Base-by-base conservation (phyloP, 768 basidiomycete genomes). In the Hygrocybe coccinea region DNA sequence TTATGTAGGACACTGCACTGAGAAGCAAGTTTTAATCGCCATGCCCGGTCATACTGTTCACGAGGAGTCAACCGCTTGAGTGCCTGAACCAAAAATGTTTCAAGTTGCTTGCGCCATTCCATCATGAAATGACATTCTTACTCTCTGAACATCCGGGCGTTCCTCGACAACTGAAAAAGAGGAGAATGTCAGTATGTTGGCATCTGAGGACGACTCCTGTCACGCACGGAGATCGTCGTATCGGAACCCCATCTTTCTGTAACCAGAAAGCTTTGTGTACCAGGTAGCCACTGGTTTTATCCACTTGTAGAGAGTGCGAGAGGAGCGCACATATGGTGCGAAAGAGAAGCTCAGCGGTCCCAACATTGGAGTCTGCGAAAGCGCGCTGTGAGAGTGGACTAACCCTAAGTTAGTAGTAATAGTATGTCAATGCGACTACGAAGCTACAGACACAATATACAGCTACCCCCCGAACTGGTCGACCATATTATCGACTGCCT, bases 201-300 rank as follows among this genome's bases (percentile, higher is more conserved):
- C 24, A 21, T 21, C 25, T 50, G n/a, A 52, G 50, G 55, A 54
- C 52, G 47, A 54, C 54, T 62, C 38, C 60, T 52, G 54, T 8
- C 24, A 81, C 91, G 71, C 62, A 93, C 91, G 77, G 66, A 99
- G 83, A 79, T 99, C 95, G 70, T 99, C 95, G 69, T 97, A 95
- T 66, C 81, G 84, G 73, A 97, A 82, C 62, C 95, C 95, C 65
- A 90, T 79, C 65, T 85, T 79, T 62, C 95, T 82, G 79, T 94
- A 90, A 38, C 95, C 93, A 37, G 86, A 71, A 52, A 86, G 73
- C 68, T 87, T 69, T 63, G 86, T 86, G 67, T 97, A 97, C 82
- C 86, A 87, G 62, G 81, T 77, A 7, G 93, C 89, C 54, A 97
- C 48, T 54, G 93, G 93, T 57, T 83, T 85, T 59, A 95, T 61